Base-by-base conservation (phyloP, 169 alveolate species). In the Plasmodium relictum region DNA sequence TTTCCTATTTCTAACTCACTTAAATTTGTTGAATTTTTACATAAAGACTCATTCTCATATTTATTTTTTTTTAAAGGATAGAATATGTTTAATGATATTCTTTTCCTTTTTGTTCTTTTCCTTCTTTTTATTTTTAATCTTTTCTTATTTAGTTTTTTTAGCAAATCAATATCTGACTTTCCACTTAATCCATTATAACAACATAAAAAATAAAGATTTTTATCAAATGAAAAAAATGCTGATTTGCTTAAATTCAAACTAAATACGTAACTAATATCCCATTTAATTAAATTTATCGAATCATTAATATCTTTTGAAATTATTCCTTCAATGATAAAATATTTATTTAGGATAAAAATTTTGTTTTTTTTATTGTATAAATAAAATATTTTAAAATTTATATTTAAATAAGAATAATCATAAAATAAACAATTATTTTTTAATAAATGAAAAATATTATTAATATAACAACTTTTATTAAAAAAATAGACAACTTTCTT, bases 181-280 rank as follows among this genome's bases (percentile, higher is more conserved):
- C 89, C 89, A 12, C 42, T 18, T 14, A 78, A 0, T n/a, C 89
- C 89, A 45, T 63, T 42, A 56, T 63, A 78, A 9, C 78, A 78
- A 56, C 76, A 78, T 3, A 78, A 9, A 45, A 78, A 78, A 56
- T 78, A 39, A 0, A 78, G 5, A 8, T 69, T 4, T 9, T 56
- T 18, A 16, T 42, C 4, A 6, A 65, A 24, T 14, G 24, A 24
- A 16, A 26, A 78, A 24, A 65, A 16, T 1, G 78, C 18, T 8
- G 66, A 16, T 10, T 24, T 63, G 14, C 45, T 41, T 41, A 78
- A 26, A 4, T 18, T 56, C 7, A 41, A 65, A 9, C 20, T 78
- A 58, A 78, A 78, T 39, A n/a, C 39, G 22, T 48, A 37, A n/a
- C 6, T 56, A 41, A 22, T 26, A 20, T 69, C 65, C 89, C 89